Conservation (phyloP, 441 rosid species). For the Mallotus repandus region DNA sequence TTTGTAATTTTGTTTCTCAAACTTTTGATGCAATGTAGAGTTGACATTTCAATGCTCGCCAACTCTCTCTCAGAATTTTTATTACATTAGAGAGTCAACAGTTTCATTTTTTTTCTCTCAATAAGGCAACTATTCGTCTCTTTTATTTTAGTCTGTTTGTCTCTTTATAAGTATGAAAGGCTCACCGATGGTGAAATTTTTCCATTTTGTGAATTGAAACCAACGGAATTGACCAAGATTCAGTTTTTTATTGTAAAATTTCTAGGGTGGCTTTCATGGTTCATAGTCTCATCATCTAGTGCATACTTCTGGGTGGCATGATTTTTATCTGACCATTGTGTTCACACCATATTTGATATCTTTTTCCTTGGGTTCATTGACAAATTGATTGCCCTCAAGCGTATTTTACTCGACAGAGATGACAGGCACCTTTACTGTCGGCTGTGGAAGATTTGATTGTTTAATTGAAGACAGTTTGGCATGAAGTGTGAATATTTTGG, state of each 20-base stretch:
- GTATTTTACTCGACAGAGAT: background rate
- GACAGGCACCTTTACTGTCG: background rate
- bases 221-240: background rate
- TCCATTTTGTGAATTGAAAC: background rate
- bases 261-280: background rate
- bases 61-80: background rate
- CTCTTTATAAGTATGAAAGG: conserved; percentile 9
- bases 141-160: background rate
- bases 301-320: background rate
- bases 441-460: background rate
- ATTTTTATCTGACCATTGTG: conserved; percentile 6
- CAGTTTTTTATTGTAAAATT: background rate
- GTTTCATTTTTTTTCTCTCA: conserved; percentile 11
- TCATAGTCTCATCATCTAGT: background rate
- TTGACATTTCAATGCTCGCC: background rate
- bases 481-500: conserved; percentile 27
- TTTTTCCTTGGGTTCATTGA: background rate
- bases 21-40: conserved; percentile 9
- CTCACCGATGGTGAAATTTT: background rate
- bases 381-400: background rate
- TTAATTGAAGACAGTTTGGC: conserved; percentile 2
- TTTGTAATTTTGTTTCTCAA: background rate
- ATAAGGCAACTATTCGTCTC: conserved; percentile 5
- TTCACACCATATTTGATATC: conserved; percentile 5
- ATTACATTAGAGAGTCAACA: conserved; percentile 5